Evolutionary conservation across 345 rosid genomes (phyloP).

Genomic region (Anacardium occidentale): DNA sequence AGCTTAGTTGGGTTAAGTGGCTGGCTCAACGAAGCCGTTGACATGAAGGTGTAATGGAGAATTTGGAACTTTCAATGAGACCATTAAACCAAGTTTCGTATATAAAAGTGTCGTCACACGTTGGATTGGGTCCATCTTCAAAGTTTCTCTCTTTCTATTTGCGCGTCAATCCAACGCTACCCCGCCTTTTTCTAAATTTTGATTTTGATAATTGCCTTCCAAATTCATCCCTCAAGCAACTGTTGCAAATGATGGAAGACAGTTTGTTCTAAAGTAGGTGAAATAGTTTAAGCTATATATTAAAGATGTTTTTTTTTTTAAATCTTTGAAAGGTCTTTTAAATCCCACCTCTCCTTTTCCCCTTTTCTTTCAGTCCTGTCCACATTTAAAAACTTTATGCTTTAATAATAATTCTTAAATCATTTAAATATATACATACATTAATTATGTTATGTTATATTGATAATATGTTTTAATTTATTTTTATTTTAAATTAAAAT

Average conservation of each 20-base stretch:
- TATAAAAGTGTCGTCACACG: not conserved
- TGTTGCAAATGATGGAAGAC: conserved; percentile 7
- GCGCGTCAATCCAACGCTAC: conserved; percentile 27
- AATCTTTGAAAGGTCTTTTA: not conserved
- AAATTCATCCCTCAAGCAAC: not conserved
- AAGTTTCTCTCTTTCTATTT: conserved; percentile 19
- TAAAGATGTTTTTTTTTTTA: not conserved
- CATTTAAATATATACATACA: too few relatives aligned
- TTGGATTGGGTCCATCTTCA: conserved; percentile 19
- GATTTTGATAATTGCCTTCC: not conserved
- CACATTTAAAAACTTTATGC: not conserved
- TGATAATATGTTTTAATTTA: too few relatives aligned
- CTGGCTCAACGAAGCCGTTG: not conserved
- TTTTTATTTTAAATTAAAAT: too few relatives aligned
- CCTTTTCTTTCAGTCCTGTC: not conserved
- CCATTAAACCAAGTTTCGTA: not conserved
- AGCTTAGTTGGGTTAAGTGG: not conserved
- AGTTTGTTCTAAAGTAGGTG: not conserved
- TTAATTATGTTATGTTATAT: too few relatives aligned
- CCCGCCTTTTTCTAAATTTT: not conserved
- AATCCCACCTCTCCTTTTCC: not conserved
- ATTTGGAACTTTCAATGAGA: not conserved
- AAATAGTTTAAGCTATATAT: not conserved
- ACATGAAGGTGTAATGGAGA: not conserved
- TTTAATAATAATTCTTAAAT: too few relatives aligned